These are phyloP conservation scores for Paragyromitra xinjiangensis DNA, from an alignment of 495 filamentous ascomycete species.

Conservation along the genomic window DNA sequence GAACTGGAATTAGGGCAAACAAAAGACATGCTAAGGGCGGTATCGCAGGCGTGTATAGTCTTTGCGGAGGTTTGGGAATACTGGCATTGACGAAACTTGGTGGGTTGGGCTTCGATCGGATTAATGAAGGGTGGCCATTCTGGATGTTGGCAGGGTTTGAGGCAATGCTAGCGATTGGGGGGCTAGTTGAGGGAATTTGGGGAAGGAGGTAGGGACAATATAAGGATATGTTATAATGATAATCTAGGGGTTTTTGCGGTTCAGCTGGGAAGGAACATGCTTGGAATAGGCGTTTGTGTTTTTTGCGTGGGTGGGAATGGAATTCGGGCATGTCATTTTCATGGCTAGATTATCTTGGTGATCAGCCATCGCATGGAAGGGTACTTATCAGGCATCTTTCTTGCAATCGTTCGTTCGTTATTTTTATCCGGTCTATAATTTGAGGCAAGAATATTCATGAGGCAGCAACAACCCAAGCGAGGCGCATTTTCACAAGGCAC, in stretches of 20 bases:
- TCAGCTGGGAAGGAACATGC: neutral
- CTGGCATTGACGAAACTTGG: constrained; percentile 90
- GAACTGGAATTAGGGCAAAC: constrained; percentile 27
- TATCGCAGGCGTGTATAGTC: constrained; percentile 91
- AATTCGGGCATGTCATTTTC: neutral
- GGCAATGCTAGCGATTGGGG: constrained; percentile 68
- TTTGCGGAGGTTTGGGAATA: constrained; percentile 91
- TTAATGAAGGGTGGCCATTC: constrained; percentile 82
- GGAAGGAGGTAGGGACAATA: constrained; percentile 23
- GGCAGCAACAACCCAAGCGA: neutral
- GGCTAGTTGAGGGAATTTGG: constrained; percentile 42
- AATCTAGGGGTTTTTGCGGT: neutral
- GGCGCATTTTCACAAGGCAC: neutral
- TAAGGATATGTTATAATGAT: neutral
- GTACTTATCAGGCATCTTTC: neutral
- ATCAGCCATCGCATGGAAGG: neutral
- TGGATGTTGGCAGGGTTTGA: constrained; percentile 93
- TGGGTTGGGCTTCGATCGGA: constrained; percentile 81
- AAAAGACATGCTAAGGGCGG: constrained; percentile 78
- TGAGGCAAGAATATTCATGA: neutral
- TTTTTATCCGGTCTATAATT: neutral
- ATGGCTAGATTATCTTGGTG: neutral
- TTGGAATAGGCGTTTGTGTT: constrained; percentile 9
- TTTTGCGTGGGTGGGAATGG: constrained; percentile 1
- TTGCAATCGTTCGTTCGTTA: neutral